Evolutionary conservation across 202 grass and related monocot species (phyloP).

Genomic region (Saccharum hybrid): DNA sequence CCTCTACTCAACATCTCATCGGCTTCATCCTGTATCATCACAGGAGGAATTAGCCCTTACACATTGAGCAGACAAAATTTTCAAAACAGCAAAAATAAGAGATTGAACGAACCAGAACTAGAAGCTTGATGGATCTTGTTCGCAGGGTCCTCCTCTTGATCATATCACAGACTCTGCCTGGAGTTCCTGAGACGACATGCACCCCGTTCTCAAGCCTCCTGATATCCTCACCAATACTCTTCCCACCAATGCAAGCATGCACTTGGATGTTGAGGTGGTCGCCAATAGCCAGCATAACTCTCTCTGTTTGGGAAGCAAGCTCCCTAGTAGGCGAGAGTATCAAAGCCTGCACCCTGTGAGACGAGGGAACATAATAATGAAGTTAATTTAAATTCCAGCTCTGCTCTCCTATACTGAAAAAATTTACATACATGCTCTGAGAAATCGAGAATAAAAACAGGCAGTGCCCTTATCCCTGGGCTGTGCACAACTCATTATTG

Average conservation of each 20-base stretch:
- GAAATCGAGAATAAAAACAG: background rate
- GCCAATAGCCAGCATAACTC: slow-evolving; percentile 66
- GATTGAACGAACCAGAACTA: slow-evolving; percentile 65
- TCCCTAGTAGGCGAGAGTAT: slow-evolving; percentile 86
- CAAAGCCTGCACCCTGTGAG: slow-evolving; percentile 70
- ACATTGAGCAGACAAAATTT: background rate
- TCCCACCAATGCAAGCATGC: slow-evolving; percentile 79
- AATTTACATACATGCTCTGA: background rate
- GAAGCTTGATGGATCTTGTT: slow-evolving; percentile 84
- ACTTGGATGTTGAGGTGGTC: slow-evolving; percentile 74
- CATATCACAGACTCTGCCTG: slow-evolving; percentile 85
- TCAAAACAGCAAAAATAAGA: background rate
- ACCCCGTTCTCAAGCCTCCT: slow-evolving; percentile 85
- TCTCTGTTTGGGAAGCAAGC: slow-evolving; percentile 81
- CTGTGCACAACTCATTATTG: background rate
- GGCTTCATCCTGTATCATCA: slow-evolving; percentile 71
- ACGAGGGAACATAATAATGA: slow-evolving; percentile 3
- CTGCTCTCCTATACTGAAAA: background rate
- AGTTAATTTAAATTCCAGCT: background rate
- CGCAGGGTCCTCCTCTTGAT: slow-evolving; percentile 91
- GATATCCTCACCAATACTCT: slow-evolving; percentile 84
- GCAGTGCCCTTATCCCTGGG: background rate
- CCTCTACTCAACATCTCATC: slow-evolving; percentile 99
- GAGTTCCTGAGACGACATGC: slow-evolving; percentile 83
- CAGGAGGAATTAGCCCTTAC: background rate